A percentile compares a stretch with the other conserved stretches of the same genome.
These are phyloP conservation scores for Trypanosoma avium DNA, from an alignment of 208 protist genomes.

Conservation along the genomic window DNA sequence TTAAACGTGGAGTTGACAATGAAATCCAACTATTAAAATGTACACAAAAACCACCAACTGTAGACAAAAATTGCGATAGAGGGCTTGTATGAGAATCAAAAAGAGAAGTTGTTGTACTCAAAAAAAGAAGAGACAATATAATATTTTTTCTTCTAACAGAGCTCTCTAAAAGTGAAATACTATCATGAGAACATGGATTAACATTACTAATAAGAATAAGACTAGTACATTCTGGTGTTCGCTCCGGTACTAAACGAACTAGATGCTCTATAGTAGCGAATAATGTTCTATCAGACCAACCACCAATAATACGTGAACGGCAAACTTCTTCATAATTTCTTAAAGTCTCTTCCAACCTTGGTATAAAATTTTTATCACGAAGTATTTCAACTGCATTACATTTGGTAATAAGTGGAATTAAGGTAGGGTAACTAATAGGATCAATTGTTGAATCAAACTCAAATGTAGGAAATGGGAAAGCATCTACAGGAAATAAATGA, in stretches of 20 bases:
- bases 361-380: conserved; percentile 45
- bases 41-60: conserved; percentile 76
- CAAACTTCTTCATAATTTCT: conserved; percentile 68
- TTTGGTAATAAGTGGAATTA: conserved; percentile 53
- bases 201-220: conserved; percentile 72
- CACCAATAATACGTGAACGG: conserved; percentile 34
- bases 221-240: conserved; percentile 60
- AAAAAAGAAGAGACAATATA: conserved; percentile 71
- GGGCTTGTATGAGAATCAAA: conserved; percentile 64
- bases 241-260: conserved; percentile 59
- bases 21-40: conserved; percentile 84
- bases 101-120: conserved; percentile 19
- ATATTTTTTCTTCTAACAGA: conserved; percentile 81
- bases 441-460: conserved; percentile 21
- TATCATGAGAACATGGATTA: conserved; percentile 40
- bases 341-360: conserved; percentile 45
- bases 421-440: conserved; percentile 10
- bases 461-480: conserved; percentile 42
- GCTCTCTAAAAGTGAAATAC: conserved; percentile 63
- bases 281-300: conserved; percentile 64
- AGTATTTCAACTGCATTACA: conserved; percentile 55
- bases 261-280: conserved; percentile 68
- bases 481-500: conserved; percentile 26
- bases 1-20: conserved; percentile 54
- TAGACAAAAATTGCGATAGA: conserved; percentile 69